Conservation (phyloP, 208 protist species). For the Porcisia hertigi region DNA sequence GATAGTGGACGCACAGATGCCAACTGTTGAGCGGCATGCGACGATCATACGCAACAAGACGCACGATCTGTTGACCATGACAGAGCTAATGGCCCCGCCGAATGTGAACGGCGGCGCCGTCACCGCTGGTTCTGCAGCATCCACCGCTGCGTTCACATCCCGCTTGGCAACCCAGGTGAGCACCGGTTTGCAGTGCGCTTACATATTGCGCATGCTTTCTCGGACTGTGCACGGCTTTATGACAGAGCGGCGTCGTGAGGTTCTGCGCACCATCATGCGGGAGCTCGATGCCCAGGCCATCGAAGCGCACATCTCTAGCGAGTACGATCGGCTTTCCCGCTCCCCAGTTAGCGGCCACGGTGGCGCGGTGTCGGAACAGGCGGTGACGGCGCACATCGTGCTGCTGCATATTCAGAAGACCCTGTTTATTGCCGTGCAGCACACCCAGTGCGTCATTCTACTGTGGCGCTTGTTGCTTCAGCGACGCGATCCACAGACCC, state of each 20-base stretch:
- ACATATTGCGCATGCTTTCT: constrained; percentile 53
- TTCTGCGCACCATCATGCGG: constrained; percentile 58
- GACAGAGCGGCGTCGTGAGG: constrained; percentile 76
- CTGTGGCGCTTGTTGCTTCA: constrained; percentile 71
- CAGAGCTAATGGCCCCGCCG: constrained; percentile 21
- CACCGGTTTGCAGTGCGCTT: constrained; percentile 65
- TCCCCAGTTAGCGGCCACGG: background rate
- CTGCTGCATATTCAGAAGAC: constrained; percentile 57
- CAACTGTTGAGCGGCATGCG: constrained; percentile 45
- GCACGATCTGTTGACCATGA: constrained; percentile 57
- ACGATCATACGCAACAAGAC: constrained; percentile 49
- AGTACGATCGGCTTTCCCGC: constrained; percentile 20
- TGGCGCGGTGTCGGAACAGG: constrained; percentile 29
- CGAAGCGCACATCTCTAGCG: constrained; percentile 38
- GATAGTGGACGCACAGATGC: constrained; percentile 61
- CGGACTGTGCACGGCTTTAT: constrained; percentile 60
- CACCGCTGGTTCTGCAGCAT: background rate
- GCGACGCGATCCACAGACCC: constrained; percentile 44
- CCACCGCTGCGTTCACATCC: constrained; percentile 9
- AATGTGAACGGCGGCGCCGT: background rate
- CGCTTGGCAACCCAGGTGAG: constrained; percentile 35
- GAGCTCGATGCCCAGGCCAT: constrained; percentile 67
- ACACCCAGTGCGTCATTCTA: constrained; percentile 60
- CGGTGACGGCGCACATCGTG: constrained; percentile 32
- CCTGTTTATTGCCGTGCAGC: constrained; percentile 52